Base-by-base conservation (phyloP, 441 rosid genomes). In the Euphorbia corollata region DNA sequence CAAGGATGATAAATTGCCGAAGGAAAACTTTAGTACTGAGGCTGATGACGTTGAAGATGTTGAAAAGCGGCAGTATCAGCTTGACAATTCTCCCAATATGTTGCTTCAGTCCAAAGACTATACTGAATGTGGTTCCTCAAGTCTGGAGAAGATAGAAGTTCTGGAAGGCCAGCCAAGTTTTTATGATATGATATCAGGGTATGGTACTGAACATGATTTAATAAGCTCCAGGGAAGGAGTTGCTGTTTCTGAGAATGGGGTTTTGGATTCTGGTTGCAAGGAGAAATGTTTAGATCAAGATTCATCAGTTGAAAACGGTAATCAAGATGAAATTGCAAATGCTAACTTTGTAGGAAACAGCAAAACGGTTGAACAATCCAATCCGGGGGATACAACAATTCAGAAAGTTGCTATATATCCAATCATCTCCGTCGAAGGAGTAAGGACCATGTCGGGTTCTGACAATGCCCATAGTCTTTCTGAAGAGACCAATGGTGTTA, bases 121-220 rank as follows among this genome's bases (percentile, higher is more conserved):
- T 73, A 65, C 62, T 72, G 65, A 41, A 65, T 67, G 76, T 73
- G 69, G 73, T 75, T 64, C 61, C 18, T 68, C 68, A 72, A 74
- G 74, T 76, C 77, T 66, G 63, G 85, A 67, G 74, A 76, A 77
- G 67, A 74, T 7, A 6, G 62, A 16, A 69, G 53, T 68, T 65
- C 75, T 70, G 22, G 77, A 75, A 65, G 70, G 50, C 59, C 59
- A 61, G 68, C 41, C 68, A 64, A 77, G 60, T 75, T 65, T 75
- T 30, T 63, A 77, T 71, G 73, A 32, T 59, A 59, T 57, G 23
- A 32, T 67, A 13, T 68, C 19, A 24, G 71, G 59, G 59, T 18
- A 64, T 22, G 68, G 43, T 38, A 63, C 70, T 61, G 77, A 77
- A 30, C 51, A 61, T 64, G 60, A 59, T 47, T 54, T 48, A 48